Base-by-base conservation (phyloP, 495 filamentous ascomycete species). In the Penicillium manginii region DNA sequence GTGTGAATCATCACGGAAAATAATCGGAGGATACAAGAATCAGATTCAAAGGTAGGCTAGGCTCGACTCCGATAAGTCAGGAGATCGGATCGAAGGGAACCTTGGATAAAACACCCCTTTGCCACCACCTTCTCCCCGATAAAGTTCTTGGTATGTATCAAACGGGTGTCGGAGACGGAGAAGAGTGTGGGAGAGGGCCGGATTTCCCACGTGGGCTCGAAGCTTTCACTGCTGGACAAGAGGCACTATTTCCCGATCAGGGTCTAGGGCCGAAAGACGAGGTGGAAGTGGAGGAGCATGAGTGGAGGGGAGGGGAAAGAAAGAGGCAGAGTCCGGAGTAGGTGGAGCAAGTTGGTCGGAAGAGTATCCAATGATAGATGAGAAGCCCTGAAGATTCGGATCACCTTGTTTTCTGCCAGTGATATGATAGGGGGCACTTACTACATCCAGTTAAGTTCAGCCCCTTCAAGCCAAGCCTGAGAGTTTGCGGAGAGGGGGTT, bases 191-290 rank as follows among this genome's bases (percentile, higher is more conserved):
- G 51, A 18, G n/a, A n/a, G n/a, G 52, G 26, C 26, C 26, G 26
- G 26, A 29, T 55, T 64, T 61, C 35, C 65, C 65, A 63, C 62
- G 59, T 68, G 62, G 65, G 43, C 52, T 61, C 39, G 49, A 61
- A 49, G 51, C 55, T 63, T 52, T 47, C 6, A 26, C 32, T 50
- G 56, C 32, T 52, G 49, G 56, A 26, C 17, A 47, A 22, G 29
- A 21, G 23, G 19, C 54, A 53, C 32, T 50, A 15, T 57, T 64
- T 18, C 58, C 58, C 54, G 50, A 57, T 65, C 29, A 45, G 53
- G 52, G 19, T 19, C 60, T 42, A 54, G 49, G 53, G 35, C 61
- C 55, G 54, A 60, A 46, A 42, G 11, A 33, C 15, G 39, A 56
- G 49, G 46, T 17, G n/a, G 31, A 37, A 26, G 37, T 52, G 40